Percentiles rank a stretch among this genome's conserved stretches.
Conservation (phyloP, 768 basidiomycete species). For the Rhodosporidiobolus sp. region DNA sequence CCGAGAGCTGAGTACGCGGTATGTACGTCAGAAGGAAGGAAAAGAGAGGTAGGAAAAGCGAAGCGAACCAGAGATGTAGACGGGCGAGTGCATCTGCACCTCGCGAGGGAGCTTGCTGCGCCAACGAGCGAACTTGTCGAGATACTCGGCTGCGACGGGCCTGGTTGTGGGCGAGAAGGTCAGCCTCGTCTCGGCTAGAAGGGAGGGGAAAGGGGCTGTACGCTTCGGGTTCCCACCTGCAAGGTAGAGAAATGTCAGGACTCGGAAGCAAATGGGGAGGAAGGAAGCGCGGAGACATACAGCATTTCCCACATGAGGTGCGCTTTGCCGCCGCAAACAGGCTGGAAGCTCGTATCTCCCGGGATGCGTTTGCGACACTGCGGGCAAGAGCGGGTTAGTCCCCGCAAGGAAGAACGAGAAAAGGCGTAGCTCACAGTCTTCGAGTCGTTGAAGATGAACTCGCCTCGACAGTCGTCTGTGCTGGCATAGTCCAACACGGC, state of each 20-base stretch:
- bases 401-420: too few relatives aligned
- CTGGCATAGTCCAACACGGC: neutral
- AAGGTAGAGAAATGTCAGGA: neutral
- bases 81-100: neutral
- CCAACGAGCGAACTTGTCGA: neutral
- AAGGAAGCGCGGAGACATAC: neutral
- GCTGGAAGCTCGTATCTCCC: neutral
- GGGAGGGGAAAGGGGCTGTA: too few relatives aligned
- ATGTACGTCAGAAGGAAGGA: too few relatives aligned
- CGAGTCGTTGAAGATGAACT: slow-evolving; percentile 15
- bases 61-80: neutral
- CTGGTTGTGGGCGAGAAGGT: too few relatives aligned
- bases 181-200: too few relatives aligned
- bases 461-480: slow-evolving; percentile 4
- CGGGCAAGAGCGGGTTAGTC: too few relatives aligned
- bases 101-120: neutral
- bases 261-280: too few relatives aligned
- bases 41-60: too few relatives aligned
- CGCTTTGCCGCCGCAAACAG: neutral
- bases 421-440: too few relatives aligned
- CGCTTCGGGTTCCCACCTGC: too few relatives aligned
- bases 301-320: neutral
- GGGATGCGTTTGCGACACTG: neutral
- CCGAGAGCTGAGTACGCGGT: too few relatives aligned
- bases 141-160: too few relatives aligned